Base-by-base conservation (phyloP, 169 alveolate genomes). In the Eimeria necatrix region DNA sequence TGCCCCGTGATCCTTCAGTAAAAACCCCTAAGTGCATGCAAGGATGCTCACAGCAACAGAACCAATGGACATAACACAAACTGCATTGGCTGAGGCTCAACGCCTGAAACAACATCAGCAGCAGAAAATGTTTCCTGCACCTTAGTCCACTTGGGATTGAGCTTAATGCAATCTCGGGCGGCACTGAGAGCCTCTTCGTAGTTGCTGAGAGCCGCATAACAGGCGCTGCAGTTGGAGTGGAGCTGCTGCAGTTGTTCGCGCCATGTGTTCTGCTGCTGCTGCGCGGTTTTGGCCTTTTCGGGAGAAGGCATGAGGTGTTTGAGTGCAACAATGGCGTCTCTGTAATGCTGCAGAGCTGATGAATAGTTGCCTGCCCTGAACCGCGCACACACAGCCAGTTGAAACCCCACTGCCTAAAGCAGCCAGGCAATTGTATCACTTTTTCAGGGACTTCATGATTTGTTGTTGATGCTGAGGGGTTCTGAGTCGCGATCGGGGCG, bases 221-320 rank as follows among this genome's bases (percentile, higher is more conserved):
- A 80, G 48, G 89, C 89, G 89, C 89, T 80, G 70, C 89, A 16
- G 70, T 80, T 80, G 24, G 89, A 80, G 60, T 80, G 70, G 7
- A 80, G 89, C 70, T 80, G 89, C 89, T 80, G 89, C 70, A 80
- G 89, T 68, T 80, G 61, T 14, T 80, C 51, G 14, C 70, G 48
- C 48, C 48, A 48, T 46, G 20, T 24, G 3, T 80, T 14, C 4
- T 80, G 52, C 48, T 80, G 89, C 53, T 80, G 71, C 70, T 80
- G 89, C 24, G 12, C 20, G 68, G 68, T 56, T 56, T 56, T 10
- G 68, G 22, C 20, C 68, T 56, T 56, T 18, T 56, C 20, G 68
- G 12, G 12, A 12, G 68, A 48, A 9, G 88, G 88, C 48, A 18
- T 6, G 52, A 78, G 49, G 70, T 46, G 60, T 51, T 18, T 78